Evolutionary conservation across 805 yeast genomes (phyloP), one percentile per base, ranked within the genome.

Genomic region (Candida corydali): DNA sequence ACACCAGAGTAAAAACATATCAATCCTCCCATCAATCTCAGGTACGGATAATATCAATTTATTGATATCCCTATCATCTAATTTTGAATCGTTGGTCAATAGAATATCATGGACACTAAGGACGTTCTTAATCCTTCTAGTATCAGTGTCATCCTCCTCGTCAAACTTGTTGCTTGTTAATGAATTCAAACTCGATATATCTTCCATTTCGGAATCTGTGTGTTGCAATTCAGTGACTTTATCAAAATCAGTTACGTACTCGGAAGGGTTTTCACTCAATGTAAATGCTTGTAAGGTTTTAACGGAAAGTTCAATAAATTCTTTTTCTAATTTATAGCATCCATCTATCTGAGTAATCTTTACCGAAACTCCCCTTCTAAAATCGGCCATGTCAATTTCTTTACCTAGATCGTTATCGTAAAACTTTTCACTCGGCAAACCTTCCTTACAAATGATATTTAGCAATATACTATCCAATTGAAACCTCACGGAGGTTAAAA

Each of bases 1-100:
- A 44, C 72, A 66, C 72, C 73, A 68, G 4, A 63, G 50, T 32
- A 68, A 55, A 41, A 66, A 67, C 27, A 60, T 57, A 43, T 66
- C 71, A 6, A 61, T 34, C 7, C 69, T 46, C 4, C 63, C 69
- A 27, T 65, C 68, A 3, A 65, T 34, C 36, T 62, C 69, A 1
- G 69, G 68, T 4, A 65, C 46, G 8, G 42, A 37, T 18, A 66
- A 47, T 6, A 41, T 33, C 12, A 68, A 46, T 30, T 54, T 50
- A 34, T 57, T 55, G 20, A 44, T 43, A 31, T 61, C 63, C 11
- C 50, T 47, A 8, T 45, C 47, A 9, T 29, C 45, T 12, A 19
- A 25, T 6, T 37, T 44, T 14, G 34, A 26, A 18, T 4, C 37
- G 33, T 67, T 67, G 9, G 47, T 42, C 7, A 65, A 17, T 4